phyloP scores from a whole-genome alignment of 305 asterid species.

The Fraxinus ornus region DNA sequence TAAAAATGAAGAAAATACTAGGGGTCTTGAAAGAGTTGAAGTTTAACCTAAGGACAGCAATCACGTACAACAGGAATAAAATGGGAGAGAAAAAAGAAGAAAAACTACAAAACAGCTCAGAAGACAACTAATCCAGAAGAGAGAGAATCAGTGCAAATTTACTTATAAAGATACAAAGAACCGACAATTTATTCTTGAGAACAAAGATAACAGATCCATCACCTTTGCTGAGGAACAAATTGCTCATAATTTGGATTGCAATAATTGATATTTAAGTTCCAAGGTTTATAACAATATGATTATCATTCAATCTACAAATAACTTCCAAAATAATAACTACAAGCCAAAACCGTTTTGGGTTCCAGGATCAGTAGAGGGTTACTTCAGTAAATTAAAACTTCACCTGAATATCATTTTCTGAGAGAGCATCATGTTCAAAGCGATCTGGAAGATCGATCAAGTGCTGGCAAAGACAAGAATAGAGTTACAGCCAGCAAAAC shows the following conservation, averaged over 20 bases:
- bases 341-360: neutral
- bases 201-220: neutral
- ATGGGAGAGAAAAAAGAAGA: neutral
- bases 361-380: neutral
- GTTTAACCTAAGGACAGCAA: neutral
- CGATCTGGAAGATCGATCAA: constrained; percentile 74
- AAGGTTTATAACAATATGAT: neutral
- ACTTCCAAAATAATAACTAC: constrained; percentile 3
- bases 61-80: neutral
- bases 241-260: neutral
- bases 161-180: neutral
- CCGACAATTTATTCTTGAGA: neutral
- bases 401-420: constrained; percentile 91
- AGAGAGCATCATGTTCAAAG: constrained; percentile 61
- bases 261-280: neutral
- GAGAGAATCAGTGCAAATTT: neutral
- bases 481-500: constrained; percentile 26
- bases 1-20: neutral
- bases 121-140: neutral
- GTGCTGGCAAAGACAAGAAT: constrained; percentile 51
- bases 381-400: neutral
- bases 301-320: constrained; percentile 7
- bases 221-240: neutral
- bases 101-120: neutral
- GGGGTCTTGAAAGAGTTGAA: neutral